Base-by-base conservation (phyloP, 768 basidiomycete species). In the Leucocoprinus leucothites region DNA sequence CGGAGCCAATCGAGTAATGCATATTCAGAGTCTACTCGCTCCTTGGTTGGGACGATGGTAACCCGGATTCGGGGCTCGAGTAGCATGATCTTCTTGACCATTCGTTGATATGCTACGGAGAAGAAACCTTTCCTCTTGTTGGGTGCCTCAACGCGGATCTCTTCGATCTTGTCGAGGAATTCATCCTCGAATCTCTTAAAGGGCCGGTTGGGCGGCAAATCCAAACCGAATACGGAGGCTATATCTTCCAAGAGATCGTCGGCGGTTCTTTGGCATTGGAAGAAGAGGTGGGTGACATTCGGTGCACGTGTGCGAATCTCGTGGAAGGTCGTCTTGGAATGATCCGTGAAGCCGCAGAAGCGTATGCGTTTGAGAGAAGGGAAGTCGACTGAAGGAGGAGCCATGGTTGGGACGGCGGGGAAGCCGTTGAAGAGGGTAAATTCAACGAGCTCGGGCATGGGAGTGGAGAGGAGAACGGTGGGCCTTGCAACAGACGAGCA, bases 401-500 rank as follows among this genome's bases (percentile, higher is more conserved):
- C 51, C 31, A 48, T 11, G 48, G 57, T 31, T 40, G 57, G 46
- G 35, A 58, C 22, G 3, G 53, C 51, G 8, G 65, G 69, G 52
- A 70, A 65, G 13, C 65, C 66, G n/a, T 69, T 64, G 11, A 64
- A 57, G 2, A 71, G 51, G 21, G 65, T 64, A 13, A 70, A 56
- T 18, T 65, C 66, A n/a, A 47, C 38, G 5, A 70, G 57, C 21
- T 45, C 42, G 5, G 71, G 69, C 28, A 71, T 62, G 16, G 64
- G 60, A 9, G 64, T 42, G 4, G 61, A 48, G 34, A 58, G 57
- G 14, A 65, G 48, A 21, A 63, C 49, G 11, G 48, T 59, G 9
- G 59, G 57, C 45, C 67, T 38, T 25, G 60, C 48, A 24, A 64
- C 38, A 19, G 64, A 58, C 11, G 66, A 65, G 11, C 66, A 62